Evolutionary conservation across 2,329 filamentous ascomycete genomes (phyloP).

Genomic region (Pseudogymnoascus sp.): DNA sequence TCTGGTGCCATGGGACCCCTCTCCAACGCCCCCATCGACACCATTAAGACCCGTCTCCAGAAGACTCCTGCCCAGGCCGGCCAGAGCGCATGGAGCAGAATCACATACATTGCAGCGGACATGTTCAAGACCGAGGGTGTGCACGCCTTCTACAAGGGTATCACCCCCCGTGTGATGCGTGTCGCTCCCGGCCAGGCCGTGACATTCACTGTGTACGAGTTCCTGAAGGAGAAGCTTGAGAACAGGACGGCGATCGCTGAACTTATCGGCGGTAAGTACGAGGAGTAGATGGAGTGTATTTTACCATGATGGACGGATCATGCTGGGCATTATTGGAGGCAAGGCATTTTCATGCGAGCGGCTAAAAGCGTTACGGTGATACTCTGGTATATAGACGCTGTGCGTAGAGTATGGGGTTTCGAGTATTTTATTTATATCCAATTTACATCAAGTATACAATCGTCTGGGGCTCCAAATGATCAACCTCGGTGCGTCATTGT

Average conservation of each 20-base stretch:
- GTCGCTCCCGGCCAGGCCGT: slow-evolving; percentile 90
- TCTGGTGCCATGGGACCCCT: slow-evolving; percentile 92
- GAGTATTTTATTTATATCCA: slow-evolving; percentile 6
- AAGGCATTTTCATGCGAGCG: slow-evolving; percentile 6
- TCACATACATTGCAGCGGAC: slow-evolving; percentile 67
- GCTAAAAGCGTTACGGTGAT: slow-evolving; percentile 8
- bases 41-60: slow-evolving; percentile 95
- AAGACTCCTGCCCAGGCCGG: slow-evolving; percentile 77
- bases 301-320: slow-evolving; percentile 4
- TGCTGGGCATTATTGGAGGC: slow-evolving; percentile 1
- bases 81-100: slow-evolving; percentile 71
- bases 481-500: not conserved
- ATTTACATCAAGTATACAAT: not conserved
- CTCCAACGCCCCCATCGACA: slow-evolving; percentile 96
- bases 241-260: slow-evolving; percentile 48
- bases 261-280: slow-evolving; percentile 55
- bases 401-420: not conserved
- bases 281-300: slow-evolving; percentile 44
- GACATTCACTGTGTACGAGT: slow-evolving; percentile 72
- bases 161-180: slow-evolving; percentile 94
- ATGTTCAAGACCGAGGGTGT: slow-evolving; percentile 94
- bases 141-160: slow-evolving; percentile 97
- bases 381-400: slow-evolving; percentile 7
- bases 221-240: slow-evolving; percentile 64
- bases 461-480: not conserved